Conservation (phyloP, 2,329 filamentous ascomycete species). For the Claviceps sorghi region DNA sequence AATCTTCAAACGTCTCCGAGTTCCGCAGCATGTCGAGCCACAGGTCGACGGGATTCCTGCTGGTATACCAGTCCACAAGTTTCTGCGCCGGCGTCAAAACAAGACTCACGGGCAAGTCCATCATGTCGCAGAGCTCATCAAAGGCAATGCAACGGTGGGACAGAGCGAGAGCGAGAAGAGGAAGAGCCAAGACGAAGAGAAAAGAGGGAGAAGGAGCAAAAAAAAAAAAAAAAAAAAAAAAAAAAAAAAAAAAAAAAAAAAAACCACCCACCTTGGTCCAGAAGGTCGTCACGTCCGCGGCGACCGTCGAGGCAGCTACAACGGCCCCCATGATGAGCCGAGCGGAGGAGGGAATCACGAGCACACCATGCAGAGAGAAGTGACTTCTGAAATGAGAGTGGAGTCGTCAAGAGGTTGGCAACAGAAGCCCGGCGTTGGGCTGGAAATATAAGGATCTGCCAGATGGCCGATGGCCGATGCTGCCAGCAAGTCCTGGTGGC, state of each 20-base stretch:
- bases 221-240: not conserved
- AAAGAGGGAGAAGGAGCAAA: not conserved
- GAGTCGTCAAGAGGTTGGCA: not conserved
- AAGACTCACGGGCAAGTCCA: slow-evolving; percentile 2
- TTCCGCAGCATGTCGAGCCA: slow-evolving; percentile 51
- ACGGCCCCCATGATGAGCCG: slow-evolving; percentile 28
- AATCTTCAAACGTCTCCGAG: slow-evolving; percentile 65
- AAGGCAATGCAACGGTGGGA: not conserved
- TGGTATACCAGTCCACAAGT: slow-evolving; percentile 50
- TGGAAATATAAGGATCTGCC: not conserved
- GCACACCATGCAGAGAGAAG: slow-evolving; percentile 6
- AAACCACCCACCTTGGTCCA: slow-evolving; percentile 41
- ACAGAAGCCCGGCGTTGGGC: not conserved
- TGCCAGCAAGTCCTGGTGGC: not conserved
- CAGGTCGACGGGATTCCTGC: slow-evolving; percentile 47
- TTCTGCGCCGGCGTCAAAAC: slow-evolving; percentile 35
- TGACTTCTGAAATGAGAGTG: not conserved
- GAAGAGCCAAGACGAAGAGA: not conserved
- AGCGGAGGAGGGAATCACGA: slow-evolving; percentile 19
- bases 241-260: not conserved
- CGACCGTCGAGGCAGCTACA: slow-evolving; percentile 39
- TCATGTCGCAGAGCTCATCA: slow-evolving; percentile 8
- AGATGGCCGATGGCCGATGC: not conserved
- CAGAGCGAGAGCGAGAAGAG: slow-evolving; percentile 1
- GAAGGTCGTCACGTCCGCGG: slow-evolving; percentile 46